Base-by-base conservation (phyloP, 306 rosid genomes). In the Acacia confusa region DNA sequence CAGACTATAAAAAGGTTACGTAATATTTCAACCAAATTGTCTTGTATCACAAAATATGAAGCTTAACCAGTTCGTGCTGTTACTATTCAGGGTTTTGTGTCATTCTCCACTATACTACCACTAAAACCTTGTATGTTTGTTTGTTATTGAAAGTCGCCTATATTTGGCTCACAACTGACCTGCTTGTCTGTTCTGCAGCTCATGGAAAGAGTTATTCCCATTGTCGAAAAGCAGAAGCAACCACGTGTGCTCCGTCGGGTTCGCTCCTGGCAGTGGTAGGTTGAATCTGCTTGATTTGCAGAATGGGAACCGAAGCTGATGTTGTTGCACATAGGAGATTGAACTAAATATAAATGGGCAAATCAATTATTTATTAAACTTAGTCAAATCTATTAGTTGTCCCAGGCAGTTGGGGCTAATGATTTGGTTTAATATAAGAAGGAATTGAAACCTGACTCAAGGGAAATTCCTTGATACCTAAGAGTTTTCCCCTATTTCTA, bases 201-300 rank as follows among this genome's bases (percentile, higher is more conserved):
- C 69, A 91, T 93, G 94, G 96, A 93, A 80, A 88, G 89, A 19
- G 79, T 95, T 47, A 88, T 95, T 48, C 99, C 97, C 9, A 32
- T 90, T 43, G 92, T 76, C 44, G 97, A 95, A 86, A 89, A 89
- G 91, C 92, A 82, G 81, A 83, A 78, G 78, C 96, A 92, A 6
- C 90, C 90, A 1, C 94, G 86, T 47, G 81, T 63, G 43, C 95
- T 93, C 28, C 90, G 97, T 3, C 87, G 97, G 68, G 87, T 88
- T 78, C 83, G 69, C 66, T 92, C 97, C 34, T 75, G 79, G 83
- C 66, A 90, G 77, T 95, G 97, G 99, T 95, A 92, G 91, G 78
- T 71, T 27, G 53, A 73, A 72, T 50, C 83, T 79, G 84, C 82
- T 81, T 65, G 81, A 69, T 75, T 53, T 78, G 81, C 74, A 44